phyloP scores from a whole-genome alignment of 495 filamentous ascomycete genomes.

The Astrothelium subdiscretum region DNA sequence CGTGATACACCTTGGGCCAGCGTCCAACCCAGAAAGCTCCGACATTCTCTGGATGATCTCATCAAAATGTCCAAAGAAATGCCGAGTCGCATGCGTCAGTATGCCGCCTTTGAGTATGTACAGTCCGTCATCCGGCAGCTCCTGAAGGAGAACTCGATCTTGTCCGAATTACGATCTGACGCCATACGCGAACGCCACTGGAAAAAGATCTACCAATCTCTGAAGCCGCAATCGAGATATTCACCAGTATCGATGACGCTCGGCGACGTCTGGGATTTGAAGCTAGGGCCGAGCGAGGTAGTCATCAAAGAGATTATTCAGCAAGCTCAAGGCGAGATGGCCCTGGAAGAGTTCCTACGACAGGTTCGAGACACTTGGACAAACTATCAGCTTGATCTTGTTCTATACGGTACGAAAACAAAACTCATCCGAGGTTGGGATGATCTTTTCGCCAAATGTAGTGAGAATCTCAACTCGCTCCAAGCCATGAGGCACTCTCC shows the following conservation, averaged over 20 bases:
- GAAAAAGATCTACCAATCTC: constrained; percentile 89
- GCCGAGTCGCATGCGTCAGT: constrained; percentile 97
- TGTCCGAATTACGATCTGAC: constrained; percentile 91
- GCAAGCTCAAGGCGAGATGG: constrained; percentile 98
- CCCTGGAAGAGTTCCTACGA: constrained; percentile 92
- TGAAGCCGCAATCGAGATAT: constrained; percentile 83
- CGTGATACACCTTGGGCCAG: constrained; percentile 85
- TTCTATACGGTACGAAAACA: constrained; percentile 96
- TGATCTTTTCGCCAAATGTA: constrained; percentile 95
- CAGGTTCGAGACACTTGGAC: constrained; percentile 96
- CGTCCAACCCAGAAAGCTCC: constrained; percentile 82
- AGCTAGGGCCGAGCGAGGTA: constrained; percentile 72
- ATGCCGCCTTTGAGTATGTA: constrained; percentile 96
- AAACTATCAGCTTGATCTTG: constrained; percentile 82
- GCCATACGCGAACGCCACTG: constrained; percentile 93
- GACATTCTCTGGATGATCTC: constrained; percentile 74
- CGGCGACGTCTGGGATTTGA: constrained; percentile 95
- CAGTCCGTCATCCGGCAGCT: constrained; percentile 80
- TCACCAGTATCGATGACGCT: constrained; percentile 87
- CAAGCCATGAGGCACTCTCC: constrained; percentile 98
- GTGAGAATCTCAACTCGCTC: constrained; percentile 91
- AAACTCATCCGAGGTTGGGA: constrained; percentile 96
- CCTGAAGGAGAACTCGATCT: constrained; percentile 76
- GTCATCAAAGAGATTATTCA: constrained; percentile 84
- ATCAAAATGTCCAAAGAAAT: constrained; percentile 99